phyloP scores from a whole-genome alignment of 495 filamentous ascomycete species.

The Aspergillus hancockii region DNA sequence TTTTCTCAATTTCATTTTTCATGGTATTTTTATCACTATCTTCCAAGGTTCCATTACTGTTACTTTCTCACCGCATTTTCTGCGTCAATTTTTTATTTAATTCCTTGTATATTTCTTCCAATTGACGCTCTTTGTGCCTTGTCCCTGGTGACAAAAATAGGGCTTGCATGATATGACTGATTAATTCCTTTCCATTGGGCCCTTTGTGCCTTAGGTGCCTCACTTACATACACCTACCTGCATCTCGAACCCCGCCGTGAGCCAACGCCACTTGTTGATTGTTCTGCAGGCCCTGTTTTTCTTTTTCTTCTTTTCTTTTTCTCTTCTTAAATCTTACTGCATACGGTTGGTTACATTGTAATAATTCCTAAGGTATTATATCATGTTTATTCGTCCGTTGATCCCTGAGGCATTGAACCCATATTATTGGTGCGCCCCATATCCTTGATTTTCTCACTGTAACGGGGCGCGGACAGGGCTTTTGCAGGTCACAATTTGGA shows the following conservation, averaged over 20 bases:
- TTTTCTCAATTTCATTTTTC: constrained; percentile 19
- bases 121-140: constrained; percentile 1
- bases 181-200: neutral
- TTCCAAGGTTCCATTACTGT: constrained; percentile 11
- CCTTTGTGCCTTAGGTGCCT: neutral
- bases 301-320: constrained; percentile 6
- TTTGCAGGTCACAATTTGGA: neutral
- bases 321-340: neutral
- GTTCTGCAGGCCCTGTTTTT: neutral
- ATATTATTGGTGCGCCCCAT: neutral
- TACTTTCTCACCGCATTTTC: constrained; percentile 26
- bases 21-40: constrained; percentile 12
- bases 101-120: constrained; percentile 5
- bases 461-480: neutral
- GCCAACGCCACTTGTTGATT: neutral
- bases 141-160: constrained; percentile 1
- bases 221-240: neutral
- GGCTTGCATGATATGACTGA: neutral
- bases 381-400: neutral
- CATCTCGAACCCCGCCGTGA: neutral
- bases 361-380: constrained; percentile 11
- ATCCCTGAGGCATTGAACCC: neutral
- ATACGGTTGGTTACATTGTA: neutral
- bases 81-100: constrained; percentile 19
- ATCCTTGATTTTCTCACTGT: neutral